These are phyloP conservation scores for Colletotrichum sp. DNA, from an alignment of 2,329 filamentous ascomycete species.

Conservation along the genomic window DNA sequence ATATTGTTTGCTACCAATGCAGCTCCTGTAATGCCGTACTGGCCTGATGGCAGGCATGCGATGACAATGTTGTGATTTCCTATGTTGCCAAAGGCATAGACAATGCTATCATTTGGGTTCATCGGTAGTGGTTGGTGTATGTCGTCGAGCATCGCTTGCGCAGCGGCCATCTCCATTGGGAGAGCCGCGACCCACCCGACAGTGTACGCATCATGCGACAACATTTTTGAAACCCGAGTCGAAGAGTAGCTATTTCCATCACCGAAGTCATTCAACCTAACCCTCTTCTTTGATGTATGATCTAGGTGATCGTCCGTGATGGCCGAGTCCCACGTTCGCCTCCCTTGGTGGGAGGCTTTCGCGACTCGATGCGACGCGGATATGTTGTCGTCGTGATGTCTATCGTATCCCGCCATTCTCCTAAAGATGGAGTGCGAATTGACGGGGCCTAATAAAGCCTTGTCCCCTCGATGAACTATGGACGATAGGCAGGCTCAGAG, in stretches of 20 bases:
- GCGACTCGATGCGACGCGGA: accelerated
- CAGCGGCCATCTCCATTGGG: conserved; percentile 19
- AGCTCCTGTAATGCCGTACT: too few species aligned
- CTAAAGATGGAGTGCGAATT: not conserved
- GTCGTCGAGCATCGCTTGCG: conserved; percentile 22
- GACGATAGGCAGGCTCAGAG: not conserved
- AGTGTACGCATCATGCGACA: conserved; percentile 11
- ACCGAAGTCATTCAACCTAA: not conserved
- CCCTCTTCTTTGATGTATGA: not conserved
- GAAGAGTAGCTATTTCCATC: accelerated
- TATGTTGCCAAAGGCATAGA: not conserved
- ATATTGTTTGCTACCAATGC: too few species aligned
- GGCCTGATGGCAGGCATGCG: not conserved
- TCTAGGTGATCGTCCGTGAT: accelerated
- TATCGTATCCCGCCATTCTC: not conserved
- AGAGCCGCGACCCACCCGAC: conserved; percentile 27
- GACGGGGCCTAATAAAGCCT: not conserved
- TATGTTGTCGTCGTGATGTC: accelerated
- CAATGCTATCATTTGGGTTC: not conserved
- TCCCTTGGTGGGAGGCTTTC: not conserved
- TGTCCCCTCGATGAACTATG: not conserved
- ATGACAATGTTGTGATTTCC: conserved; percentile 2
- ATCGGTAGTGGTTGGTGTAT: not conserved
- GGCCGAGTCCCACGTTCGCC: not conserved
- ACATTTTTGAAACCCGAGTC: accelerated